Evolutionary conservation across 23 red algal genomes (phyloP).

Genomic region (Agarophyton chilense): DNA sequence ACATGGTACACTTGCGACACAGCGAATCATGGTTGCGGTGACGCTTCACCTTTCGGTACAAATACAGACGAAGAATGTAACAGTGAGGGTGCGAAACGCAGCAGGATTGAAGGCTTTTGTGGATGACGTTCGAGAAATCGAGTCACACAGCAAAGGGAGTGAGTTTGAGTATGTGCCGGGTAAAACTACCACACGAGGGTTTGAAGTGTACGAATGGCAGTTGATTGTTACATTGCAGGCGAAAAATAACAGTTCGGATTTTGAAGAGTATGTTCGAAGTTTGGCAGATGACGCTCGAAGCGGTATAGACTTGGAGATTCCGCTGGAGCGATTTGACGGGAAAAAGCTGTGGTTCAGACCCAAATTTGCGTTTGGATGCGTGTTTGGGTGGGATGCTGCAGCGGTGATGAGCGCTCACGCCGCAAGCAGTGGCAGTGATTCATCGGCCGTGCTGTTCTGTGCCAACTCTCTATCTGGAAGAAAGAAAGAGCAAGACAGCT

Average conservation of each 20-base stretch:
- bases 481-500: slow-evolving; percentile 2
- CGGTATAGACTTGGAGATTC: neutral
- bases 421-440: neutral
- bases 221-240: slow-evolving; percentile 15
- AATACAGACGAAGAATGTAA: neutral
- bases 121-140: slow-evolving; percentile 40
- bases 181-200: slow-evolving; percentile 17
- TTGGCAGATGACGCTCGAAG: slow-evolving; percentile 24
- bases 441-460: slow-evolving; percentile 24
- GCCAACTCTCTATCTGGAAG: slow-evolving; percentile 52
- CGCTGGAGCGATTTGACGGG: slow-evolving; percentile 31
- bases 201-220: slow-evolving; percentile 39
- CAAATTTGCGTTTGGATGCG: slow-evolving; percentile 19
- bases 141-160: neutral
- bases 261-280: neutral
- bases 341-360: slow-evolving; percentile 1
- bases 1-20: neutral
- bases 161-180: slow-evolving; percentile 27
- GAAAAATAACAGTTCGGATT: neutral
- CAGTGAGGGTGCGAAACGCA: neutral
- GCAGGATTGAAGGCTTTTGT: neutral
- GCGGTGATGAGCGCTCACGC: neutral
- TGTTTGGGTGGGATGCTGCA: slow-evolving; percentile 10
- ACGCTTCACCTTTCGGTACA: slow-evolving; percentile 40
- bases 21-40: slow-evolving; percentile 43